Conservation (phyloP, 345 rosid genomes). For the Heritiera littoralis region DNA sequence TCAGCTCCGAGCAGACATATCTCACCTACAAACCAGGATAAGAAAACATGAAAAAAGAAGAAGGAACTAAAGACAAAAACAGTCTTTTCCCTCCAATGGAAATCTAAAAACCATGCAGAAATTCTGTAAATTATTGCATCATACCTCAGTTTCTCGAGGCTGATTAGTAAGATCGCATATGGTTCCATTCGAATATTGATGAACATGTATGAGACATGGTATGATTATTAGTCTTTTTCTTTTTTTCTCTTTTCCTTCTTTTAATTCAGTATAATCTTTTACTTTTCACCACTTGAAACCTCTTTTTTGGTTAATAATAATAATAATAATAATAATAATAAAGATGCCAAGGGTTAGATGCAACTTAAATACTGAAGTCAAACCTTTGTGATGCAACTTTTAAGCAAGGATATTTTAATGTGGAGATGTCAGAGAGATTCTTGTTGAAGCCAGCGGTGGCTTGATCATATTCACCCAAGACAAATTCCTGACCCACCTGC, state of each 20-base stretch:
- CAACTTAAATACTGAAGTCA: neutral
- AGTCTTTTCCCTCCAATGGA: too few species aligned
- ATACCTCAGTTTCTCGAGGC: constrained; percentile 90
- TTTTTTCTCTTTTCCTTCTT: neutral
- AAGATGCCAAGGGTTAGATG: neutral
- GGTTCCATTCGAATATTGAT: constrained; percentile 81
- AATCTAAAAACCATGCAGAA: too few species aligned
- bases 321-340: too few species aligned
- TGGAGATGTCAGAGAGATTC: constrained; percentile 70
- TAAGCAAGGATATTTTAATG: constrained; percentile 79
- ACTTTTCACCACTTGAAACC: neutral
- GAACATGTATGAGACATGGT: constrained; percentile 48
- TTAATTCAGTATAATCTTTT: neutral
- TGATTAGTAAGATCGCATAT: constrained; percentile 80
- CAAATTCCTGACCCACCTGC: constrained; percentile 81
- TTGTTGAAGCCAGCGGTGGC: constrained; percentile 77
- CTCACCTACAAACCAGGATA: too few species aligned
- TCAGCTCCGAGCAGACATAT: too few species aligned
- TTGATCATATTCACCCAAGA: constrained; percentile 73
- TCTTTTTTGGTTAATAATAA: neutral
- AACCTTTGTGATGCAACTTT: constrained; percentile 89
- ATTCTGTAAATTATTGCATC: constrained; percentile 58
- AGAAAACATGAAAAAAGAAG: too few species aligned
- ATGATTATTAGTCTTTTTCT: neutral
- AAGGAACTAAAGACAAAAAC: too few species aligned